Conservation (phyloP, 2,329 filamentous ascomycete genomes). For the Sporothrix variecibatus region DNA sequence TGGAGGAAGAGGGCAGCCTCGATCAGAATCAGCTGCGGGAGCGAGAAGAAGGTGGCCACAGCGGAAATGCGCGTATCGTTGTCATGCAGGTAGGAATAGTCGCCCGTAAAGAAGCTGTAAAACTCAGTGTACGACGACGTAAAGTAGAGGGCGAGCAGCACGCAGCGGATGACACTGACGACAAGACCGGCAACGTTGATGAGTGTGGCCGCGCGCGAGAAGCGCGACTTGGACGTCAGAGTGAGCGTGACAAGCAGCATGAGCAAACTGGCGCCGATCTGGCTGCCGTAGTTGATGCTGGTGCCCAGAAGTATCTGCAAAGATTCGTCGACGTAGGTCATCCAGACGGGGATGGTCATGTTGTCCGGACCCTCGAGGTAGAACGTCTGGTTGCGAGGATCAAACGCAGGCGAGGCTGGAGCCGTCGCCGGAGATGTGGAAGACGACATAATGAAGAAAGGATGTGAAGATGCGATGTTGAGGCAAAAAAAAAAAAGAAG, state of each 20-base stretch:
- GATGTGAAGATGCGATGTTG: neutral
- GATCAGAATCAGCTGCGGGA: constrained; percentile 49
- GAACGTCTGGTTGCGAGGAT: constrained; percentile 29
- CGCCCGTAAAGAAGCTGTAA: constrained; percentile 60
- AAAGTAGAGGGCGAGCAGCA: constrained; percentile 60
- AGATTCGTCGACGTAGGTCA: constrained; percentile 26
- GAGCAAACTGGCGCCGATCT: constrained; percentile 49
- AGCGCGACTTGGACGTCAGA: constrained; percentile 67
- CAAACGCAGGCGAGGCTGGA: neutral
- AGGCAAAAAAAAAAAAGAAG: neutral
- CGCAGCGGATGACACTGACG: constrained; percentile 60
- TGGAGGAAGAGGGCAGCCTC: constrained; percentile 54
- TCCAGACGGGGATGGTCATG: constrained; percentile 21
- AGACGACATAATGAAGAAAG: constrained; percentile 1
- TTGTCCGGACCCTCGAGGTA: constrained; percentile 22
- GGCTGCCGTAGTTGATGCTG: constrained; percentile 31
- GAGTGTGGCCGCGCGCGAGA: constrained; percentile 63
- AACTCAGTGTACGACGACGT: constrained; percentile 61
- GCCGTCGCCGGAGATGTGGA: neutral
- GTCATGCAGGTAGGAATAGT: constrained; percentile 52
- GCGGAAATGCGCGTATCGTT: constrained; percentile 43
- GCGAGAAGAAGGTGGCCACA: constrained; percentile 45
- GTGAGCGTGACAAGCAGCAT: constrained; percentile 67
- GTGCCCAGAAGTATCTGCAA: constrained; percentile 4
- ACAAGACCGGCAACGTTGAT: constrained; percentile 65